A percentile compares a stretch with the other conserved stretches of the same genome.
phyloP scores from a whole-genome alignment of 805 yeast species.

The Barnettozyma salicaria region DNA sequence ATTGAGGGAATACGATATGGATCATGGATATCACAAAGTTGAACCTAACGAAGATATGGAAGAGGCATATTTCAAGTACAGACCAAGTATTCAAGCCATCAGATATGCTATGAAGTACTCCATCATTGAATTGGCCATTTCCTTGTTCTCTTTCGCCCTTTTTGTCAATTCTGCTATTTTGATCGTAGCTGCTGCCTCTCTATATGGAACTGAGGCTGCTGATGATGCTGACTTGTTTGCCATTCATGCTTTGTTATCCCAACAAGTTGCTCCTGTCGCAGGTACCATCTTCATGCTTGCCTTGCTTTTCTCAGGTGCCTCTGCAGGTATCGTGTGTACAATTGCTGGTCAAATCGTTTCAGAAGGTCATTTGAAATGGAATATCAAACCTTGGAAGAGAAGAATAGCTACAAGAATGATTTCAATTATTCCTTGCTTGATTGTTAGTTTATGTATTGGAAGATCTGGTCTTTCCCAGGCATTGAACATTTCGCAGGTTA shows the following conservation, averaged over 20 bases:
- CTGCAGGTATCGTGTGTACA: constrained; percentile 90
- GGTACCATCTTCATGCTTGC: constrained; percentile 86
- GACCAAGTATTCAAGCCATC: constrained; percentile 71
- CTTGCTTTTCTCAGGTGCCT: constrained; percentile 75
- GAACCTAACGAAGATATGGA: constrained; percentile 24
- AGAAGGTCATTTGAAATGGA: constrained; percentile 88
- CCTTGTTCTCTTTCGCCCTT: constrained; percentile 73
- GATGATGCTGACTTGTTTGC: constrained; percentile 76
- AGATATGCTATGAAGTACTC: constrained; percentile 67
- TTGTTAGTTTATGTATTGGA: constrained; percentile 67
- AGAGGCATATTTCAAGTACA: constrained; percentile 42
- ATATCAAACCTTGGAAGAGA: constrained; percentile 71
- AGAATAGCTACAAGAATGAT: constrained; percentile 71
- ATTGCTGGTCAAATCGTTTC: constrained; percentile 90
- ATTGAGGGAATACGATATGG: constrained; percentile 63
- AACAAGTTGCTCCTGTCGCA: constrained; percentile 62
- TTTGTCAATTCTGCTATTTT: constrained; percentile 83
- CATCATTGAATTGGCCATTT: constrained; percentile 59
- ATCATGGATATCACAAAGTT: constrained; percentile 42
- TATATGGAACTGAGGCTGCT: constrained; percentile 66
- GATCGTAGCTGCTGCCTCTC: constrained; percentile 74
- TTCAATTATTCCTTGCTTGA: constrained; percentile 75
- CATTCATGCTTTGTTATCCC: constrained; percentile 58
- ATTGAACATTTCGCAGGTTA: constrained; percentile 81
- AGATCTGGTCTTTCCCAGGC: constrained; percentile 64